These are phyloP conservation scores for Tubosaeta brunneosetosa DNA, from an alignment of 768 basidiomycete genomes.

Conservation along the genomic window DNA sequence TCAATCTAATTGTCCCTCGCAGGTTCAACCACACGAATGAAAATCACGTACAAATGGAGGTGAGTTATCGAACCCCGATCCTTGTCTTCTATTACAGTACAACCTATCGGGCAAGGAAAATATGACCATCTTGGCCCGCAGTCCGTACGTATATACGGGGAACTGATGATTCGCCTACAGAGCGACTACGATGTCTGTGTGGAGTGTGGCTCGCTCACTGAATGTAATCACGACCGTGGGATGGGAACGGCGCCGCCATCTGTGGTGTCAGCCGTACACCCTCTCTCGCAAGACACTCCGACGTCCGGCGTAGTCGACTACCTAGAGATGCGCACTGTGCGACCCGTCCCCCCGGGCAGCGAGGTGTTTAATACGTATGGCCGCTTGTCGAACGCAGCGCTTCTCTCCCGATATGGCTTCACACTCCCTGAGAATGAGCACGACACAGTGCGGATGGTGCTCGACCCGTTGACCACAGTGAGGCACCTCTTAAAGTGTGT, in stretches of 20 bases:
- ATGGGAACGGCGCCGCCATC: slow-evolving; percentile 2
- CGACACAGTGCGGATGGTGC: slow-evolving; percentile 44
- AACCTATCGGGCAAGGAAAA: slow-evolving; percentile 15
- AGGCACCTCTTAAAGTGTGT: slow-evolving; percentile 10
- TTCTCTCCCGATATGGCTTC: slow-evolving; percentile 71
- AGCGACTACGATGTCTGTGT: slow-evolving; percentile 71
- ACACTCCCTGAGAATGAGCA: slow-evolving; percentile 67
- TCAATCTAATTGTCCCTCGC: slow-evolving; percentile 14
- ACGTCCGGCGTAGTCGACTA: slow-evolving; percentile 29
- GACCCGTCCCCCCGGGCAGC: slow-evolving; percentile 41
- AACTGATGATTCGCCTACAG: slow-evolving; percentile 33
- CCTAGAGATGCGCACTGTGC: slow-evolving; percentile 68
- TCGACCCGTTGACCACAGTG: slow-evolving; percentile 17
- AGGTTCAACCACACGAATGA: slow-evolving; percentile 74
- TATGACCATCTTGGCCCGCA: slow-evolving; percentile 1
- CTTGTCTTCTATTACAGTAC: slow-evolving; percentile 12
- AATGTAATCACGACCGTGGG: slow-evolving; percentile 64
- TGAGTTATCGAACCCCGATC: slow-evolving; percentile 29
- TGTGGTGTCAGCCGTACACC: slow-evolving; percentile 2
- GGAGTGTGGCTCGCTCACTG: slow-evolving; percentile 61
- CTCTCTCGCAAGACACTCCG: slow-evolving; percentile 12
- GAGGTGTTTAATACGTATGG: slow-evolving; percentile 81
- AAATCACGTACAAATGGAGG: slow-evolving; percentile 73
- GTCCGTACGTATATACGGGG: not conserved
- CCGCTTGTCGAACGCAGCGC: slow-evolving; percentile 57